Conservation (phyloP, 495 filamentous ascomycete genomes). For the Penicillium bovifimosum region DNA sequence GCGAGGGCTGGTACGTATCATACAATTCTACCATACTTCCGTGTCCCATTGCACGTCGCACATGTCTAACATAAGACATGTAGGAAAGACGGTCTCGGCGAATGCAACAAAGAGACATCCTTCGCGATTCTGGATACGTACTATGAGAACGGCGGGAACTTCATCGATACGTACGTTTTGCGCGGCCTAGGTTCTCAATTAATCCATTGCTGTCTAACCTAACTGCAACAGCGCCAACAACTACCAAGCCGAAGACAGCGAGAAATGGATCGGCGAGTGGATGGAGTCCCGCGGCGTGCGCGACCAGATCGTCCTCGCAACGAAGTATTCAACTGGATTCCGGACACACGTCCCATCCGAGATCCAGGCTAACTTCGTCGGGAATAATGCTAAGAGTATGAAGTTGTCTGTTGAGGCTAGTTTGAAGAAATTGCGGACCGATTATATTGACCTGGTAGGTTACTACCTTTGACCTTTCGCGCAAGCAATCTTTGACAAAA, state of each 20-base stretch:
- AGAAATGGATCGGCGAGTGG: conserved; percentile 75
- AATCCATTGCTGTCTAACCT: too few relatives aligned
- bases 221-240: conserved; percentile 42
- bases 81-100: conserved; percentile 46
- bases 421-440: conserved; percentile 56
- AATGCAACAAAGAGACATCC: conserved; percentile 54
- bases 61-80: neutral
- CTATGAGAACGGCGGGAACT: conserved; percentile 65
- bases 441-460: conserved; percentile 55
- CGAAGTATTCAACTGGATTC: conserved; percentile 57
- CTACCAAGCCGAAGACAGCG: conserved; percentile 66
- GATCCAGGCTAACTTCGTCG: conserved; percentile 50
- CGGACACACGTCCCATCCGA: conserved; percentile 26
- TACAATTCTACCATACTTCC: too few relatives aligned
- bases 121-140: conserved; percentile 64
- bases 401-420: conserved; percentile 47
- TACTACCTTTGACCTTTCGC: too few relatives aligned
- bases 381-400: conserved; percentile 57
- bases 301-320: conserved; percentile 64
- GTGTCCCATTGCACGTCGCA: neutral
- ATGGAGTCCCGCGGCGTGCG: conserved; percentile 49
- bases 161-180: conserved; percentile 57
- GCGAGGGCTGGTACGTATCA: conserved; percentile 41
- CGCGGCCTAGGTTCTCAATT: too few relatives aligned
- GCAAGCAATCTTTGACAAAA: neutral